These are phyloP conservation scores for Hygrophorus russula DNA, from an alignment of 768 basidiomycete genomes.

Conservation along the genomic window DNA sequence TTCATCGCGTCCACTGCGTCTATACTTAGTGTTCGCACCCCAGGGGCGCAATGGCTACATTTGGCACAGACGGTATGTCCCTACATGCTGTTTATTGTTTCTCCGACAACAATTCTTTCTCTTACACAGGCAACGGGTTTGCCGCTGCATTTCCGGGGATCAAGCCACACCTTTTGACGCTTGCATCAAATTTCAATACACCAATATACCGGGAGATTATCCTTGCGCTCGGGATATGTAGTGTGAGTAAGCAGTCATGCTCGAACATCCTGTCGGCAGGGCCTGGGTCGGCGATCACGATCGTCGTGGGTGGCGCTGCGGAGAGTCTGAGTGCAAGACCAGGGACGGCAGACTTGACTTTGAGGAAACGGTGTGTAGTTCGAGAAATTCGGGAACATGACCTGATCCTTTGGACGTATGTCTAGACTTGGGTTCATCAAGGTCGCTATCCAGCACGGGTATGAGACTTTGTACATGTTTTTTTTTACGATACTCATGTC, in stretches of 20 bases:
- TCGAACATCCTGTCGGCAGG: conserved; percentile 71
- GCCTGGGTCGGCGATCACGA: conserved; percentile 67
- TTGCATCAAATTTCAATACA: conserved; percentile 80
- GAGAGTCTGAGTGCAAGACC: conserved; percentile 91
- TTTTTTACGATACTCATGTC: conserved; percentile 2
- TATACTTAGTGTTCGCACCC: not conserved
- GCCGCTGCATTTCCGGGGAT: conserved; percentile 86
- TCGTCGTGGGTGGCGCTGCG: conserved; percentile 94
- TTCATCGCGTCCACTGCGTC: not conserved
- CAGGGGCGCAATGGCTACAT: conserved; percentile 93
- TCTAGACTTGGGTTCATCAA: conserved; percentile 89
- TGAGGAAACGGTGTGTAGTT: conserved; percentile 50
- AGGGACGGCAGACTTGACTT: conserved; percentile 88
- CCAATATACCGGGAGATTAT: conserved; percentile 92
- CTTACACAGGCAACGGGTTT: conserved; percentile 71
- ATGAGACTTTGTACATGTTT: conserved; percentile 12
- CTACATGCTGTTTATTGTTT: conserved; percentile 2
- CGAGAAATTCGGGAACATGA: not conserved
- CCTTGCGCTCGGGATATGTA: conserved; percentile 80
- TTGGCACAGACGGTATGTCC: conserved; percentile 75
- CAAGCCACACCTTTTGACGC: conserved; percentile 84
- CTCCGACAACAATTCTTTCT: not conserved
- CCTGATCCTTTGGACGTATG: not conserved
- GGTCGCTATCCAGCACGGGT: conserved; percentile 84
- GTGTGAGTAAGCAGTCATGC: conserved; percentile 85